Base-by-base conservation (phyloP, 257 asterid genomes). In the Solanum paucissectum region DNA sequence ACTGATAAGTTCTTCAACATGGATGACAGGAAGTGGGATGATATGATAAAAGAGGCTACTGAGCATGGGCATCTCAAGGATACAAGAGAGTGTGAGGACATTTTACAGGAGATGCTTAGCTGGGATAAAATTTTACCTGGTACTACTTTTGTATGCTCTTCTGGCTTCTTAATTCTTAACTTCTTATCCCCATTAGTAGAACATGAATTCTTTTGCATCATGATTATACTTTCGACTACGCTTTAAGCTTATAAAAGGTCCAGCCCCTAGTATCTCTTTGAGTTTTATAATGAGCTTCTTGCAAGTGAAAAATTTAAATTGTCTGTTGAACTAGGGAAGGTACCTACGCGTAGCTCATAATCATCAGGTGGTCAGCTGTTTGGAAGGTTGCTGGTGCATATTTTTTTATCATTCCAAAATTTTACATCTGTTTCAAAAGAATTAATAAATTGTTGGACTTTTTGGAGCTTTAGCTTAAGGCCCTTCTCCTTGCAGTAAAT, bases 51-150 rank as follows among this genome's bases (percentile, higher is more conserved):
- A 87, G 98, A 93, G 90, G 95, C 95, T 29, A 87, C 86, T 9
- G 94, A 92, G 86, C 91, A 93, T 58, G 98, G 98, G 27, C 77
- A 74, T 92, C 93, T 95, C 76, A 87, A 89, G 73, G 96, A 95
- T 91, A 92, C 95, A 9, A 95, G 75, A 86, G 99, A 97, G 89
- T 93, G 96, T 86, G 98, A 97, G 90, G 93, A 89, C 21, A 88
- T 95, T 85, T 87, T 97, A n/a, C 98, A 97, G 91, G 98, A 97
- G 89, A 94, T 95, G 98, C 94, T 92, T 88, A 87, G 89, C 88
- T 95, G 95, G 96, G 98, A 95, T 89, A 97, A 93, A 86, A 98
- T 95, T 88, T 91, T 95, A 40, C 99, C 98, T 77, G 98, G 99
- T 95, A 93, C 58, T 71, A 69, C 66, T 42, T 46, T 13, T 93